phyloP scores from a whole-genome alignment of 768 basidiomycete species.

The Piloderma croceum region DNA sequence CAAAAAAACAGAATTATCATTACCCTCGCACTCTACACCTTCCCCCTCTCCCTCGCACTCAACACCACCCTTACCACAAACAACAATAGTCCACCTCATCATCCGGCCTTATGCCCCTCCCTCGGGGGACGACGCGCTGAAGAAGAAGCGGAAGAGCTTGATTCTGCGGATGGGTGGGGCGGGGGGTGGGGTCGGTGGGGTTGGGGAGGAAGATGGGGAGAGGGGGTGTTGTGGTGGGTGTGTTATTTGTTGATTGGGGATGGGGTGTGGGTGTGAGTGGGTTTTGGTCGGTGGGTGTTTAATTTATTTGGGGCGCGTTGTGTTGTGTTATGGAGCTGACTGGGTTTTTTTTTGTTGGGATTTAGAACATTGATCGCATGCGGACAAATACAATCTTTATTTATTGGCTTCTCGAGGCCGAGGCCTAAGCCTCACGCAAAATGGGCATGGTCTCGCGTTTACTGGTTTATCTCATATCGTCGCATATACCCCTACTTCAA shows the following conservation, averaged over 20 bases:
- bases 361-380: too few species aligned
- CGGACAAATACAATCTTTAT: too few species aligned
- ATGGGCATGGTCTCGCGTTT: too few species aligned
- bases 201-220: neutral
- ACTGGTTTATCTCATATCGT: too few species aligned
- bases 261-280: too few species aligned
- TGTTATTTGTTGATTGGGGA: neutral
- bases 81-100: constrained; percentile 74
- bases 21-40: constrained; percentile 32
- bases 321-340: too few species aligned
- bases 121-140: constrained; percentile 42
- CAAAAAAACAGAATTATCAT: constrained; percentile 31
- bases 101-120: constrained; percentile 55
- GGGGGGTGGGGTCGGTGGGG: neutral
- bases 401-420: too few species aligned
- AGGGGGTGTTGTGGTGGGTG: neutral
- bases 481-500: too few species aligned
- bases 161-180: neutral
- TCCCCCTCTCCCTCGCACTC: constrained; percentile 26
- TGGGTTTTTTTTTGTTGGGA: too few species aligned
- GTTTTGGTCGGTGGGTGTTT: too few species aligned
- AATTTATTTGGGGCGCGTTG: too few species aligned
- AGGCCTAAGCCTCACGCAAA: too few species aligned
- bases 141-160: constrained; percentile 40
- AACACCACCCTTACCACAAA: constrained; percentile 19